Conservation (phyloP, 1,139 yeast genomes). For the Suhomyces wounanorum region DNA sequence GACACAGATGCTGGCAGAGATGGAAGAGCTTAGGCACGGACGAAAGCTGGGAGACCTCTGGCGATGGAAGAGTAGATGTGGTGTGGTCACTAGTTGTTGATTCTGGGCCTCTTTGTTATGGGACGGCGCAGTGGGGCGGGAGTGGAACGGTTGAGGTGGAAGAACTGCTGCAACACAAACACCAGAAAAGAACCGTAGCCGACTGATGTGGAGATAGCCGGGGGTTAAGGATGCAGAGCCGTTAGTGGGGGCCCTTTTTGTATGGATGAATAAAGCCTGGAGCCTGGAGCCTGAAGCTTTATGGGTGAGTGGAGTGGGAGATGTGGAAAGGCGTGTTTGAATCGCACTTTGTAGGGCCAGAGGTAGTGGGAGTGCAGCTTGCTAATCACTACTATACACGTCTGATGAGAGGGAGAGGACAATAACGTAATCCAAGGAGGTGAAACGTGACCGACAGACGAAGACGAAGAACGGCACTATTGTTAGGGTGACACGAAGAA, state of each 20-base stretch:
- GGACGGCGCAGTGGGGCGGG: conserved; percentile 1
- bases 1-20: background rate
- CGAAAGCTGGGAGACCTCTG: background rate
- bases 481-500: background rate
- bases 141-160: background rate
- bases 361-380: conserved; percentile 1
- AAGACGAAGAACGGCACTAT: background rate
- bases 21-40: background rate
- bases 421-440: background rate
- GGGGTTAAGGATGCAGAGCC: background rate
- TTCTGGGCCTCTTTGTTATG: background rate
- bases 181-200: background rate
- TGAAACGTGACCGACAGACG: background rate
- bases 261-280: background rate
- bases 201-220: background rate
- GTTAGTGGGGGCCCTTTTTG: background rate
- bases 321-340: conserved; percentile 1
- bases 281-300: background rate
- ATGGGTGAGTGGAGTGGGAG: background rate
- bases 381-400: background rate
- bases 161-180: background rate
- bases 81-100: background rate
- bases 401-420: background rate
- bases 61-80: background rate
- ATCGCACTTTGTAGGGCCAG: conserved; percentile 1